phyloP scores from a whole-genome alignment of 768 basidiomycete genomes.

The Amyloporia xantha region DNA sequence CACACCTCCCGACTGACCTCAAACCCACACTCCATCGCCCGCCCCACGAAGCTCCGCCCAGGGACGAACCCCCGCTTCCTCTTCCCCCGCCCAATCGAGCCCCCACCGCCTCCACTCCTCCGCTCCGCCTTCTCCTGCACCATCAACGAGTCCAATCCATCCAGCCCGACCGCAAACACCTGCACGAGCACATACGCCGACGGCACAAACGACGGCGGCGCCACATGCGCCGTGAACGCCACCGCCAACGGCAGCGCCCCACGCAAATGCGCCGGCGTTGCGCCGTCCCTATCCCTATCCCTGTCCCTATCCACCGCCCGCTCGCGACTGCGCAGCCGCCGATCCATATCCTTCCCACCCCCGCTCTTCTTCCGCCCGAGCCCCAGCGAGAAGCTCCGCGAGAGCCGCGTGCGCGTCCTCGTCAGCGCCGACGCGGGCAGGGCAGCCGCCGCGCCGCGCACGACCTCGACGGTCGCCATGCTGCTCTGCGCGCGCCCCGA shows the following conservation, averaged over 20 bases:
- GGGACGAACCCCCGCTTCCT: slow-evolving; percentile 63
- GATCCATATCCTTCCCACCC: not conserved
- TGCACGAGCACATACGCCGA: slow-evolving; percentile 71
- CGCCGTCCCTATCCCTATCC: slow-evolving; percentile 12
- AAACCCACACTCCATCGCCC: slow-evolving; percentile 78
- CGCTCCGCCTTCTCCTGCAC: slow-evolving; percentile 39
- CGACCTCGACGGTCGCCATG: slow-evolving; percentile 83
- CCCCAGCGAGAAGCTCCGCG: slow-evolving; percentile 15
- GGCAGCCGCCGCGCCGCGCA: slow-evolving; percentile 38
- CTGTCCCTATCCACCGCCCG: not conserved
- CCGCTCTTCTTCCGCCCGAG: slow-evolving; percentile 3
- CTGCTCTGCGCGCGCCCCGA: slow-evolving; percentile 79
- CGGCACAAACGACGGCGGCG: slow-evolving; percentile 70
- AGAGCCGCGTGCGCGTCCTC: slow-evolving; percentile 12
- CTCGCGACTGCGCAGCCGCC: not conserved
- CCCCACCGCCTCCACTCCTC: slow-evolving; percentile 13
- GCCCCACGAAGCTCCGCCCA: slow-evolving; percentile 81
- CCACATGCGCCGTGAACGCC: slow-evolving; percentile 26
- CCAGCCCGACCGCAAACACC: slow-evolving; percentile 85
- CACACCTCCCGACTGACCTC: slow-evolving; percentile 57
- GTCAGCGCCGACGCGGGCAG: slow-evolving; percentile 3
- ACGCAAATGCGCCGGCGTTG: slow-evolving; percentile 19
- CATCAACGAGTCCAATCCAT: slow-evolving; percentile 63
- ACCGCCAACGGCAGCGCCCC: slow-evolving; percentile 20
- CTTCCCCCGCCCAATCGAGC: slow-evolving; percentile 25